Percentiles rank a stretch among this genome's conserved stretches.
Evolutionary conservation across 1,284 basidiomycete genomes (phyloP).

Genomic region (Porphyrellus sp.): DNA sequence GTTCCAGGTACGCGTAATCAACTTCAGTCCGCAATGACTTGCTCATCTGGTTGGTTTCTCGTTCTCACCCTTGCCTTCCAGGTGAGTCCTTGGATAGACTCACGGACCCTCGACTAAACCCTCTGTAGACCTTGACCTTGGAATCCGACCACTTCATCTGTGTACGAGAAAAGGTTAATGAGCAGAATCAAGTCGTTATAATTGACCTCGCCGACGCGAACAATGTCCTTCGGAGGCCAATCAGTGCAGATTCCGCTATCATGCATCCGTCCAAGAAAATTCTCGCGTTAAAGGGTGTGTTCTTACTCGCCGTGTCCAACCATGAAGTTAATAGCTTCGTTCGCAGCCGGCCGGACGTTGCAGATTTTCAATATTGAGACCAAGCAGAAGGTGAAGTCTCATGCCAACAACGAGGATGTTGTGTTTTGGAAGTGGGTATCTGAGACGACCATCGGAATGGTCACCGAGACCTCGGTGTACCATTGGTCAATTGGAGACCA

Average conservation of each 20-base stretch:
- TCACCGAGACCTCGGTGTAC: conserved; percentile 91
- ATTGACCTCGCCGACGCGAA: conserved; percentile 95
- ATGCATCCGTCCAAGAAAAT: conserved; percentile 99
- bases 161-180: conserved; percentile 84
- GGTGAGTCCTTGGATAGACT: conserved; percentile 15
- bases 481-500: conserved; percentile 87
- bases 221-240: conserved; percentile 94
- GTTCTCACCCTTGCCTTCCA: conserved; percentile 8
- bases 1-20: conserved; percentile 74
- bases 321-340: conserved; percentile 7
- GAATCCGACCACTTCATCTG: conserved; percentile 98
- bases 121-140: conserved; percentile 75
- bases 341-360: conserved; percentile 83
- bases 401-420: conserved; percentile 92
- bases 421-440: conserved; percentile 99
- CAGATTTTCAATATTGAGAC: conserved; percentile 99
- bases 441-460: conserved; percentile 88
- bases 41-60: conserved; percentile 26
- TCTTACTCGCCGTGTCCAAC: not conserved
- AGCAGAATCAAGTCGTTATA: conserved; percentile 95
- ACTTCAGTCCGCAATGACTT: conserved; percentile 33
- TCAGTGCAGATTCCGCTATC: conserved; percentile 96
- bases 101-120: conserved; percentile 11
- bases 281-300: conserved; percentile 88
- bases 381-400: conserved; percentile 97